Percentiles rank a stretch among this genome's conserved stretches.
Conservation (phyloP, 2,329 filamentous ascomycete species). For the Exophiala mesophila region DNA sequence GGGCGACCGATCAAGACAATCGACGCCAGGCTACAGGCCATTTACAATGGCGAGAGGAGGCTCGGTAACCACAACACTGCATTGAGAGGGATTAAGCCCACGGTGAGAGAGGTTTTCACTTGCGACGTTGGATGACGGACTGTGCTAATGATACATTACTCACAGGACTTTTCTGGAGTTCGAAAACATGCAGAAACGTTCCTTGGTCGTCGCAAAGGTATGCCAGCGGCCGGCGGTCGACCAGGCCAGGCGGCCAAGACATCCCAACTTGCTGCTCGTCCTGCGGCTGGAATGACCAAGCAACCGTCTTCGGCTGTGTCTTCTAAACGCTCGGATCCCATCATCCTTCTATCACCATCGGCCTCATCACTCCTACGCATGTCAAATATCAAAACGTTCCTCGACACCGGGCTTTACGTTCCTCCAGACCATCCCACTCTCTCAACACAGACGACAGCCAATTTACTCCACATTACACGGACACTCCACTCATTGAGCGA, state of each 20-base stretch:
- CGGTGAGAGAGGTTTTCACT: conserved; percentile 54
- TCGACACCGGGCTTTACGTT: conserved; percentile 75
- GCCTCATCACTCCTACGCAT: conserved; percentile 91
- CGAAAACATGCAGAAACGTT: conserved; percentile 79
- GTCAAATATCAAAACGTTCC: conserved; percentile 92
- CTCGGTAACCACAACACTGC: conserved; percentile 91
- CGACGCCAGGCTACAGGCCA: conserved; percentile 77
- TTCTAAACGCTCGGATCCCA: conserved; percentile 64
- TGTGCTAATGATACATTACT: too few species aligned
- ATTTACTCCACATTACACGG: conserved; percentile 82
- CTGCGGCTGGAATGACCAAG: conserved; percentile 19
- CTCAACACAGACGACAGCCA: conserved; percentile 60
- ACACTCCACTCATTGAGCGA: conserved; percentile 56
- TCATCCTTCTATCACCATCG: conserved; percentile 94
- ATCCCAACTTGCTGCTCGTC: conserved; percentile 21
- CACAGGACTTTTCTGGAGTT: conserved; percentile 86
- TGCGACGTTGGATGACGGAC: too few species aligned
- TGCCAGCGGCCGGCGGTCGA: conserved; percentile 41
- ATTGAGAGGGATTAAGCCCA: conserved; percentile 80
- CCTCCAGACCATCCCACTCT: conserved; percentile 63
- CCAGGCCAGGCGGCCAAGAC: conserved; percentile 18
- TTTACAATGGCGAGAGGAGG: conserved; percentile 84
- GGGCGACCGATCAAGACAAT: conserved; percentile 60
- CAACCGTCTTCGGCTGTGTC: conserved; percentile 25
- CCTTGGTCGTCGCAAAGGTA: conserved; percentile 53